Conservation (phyloP, 768 basidiomycete species). For the Russula sp. region DNA sequence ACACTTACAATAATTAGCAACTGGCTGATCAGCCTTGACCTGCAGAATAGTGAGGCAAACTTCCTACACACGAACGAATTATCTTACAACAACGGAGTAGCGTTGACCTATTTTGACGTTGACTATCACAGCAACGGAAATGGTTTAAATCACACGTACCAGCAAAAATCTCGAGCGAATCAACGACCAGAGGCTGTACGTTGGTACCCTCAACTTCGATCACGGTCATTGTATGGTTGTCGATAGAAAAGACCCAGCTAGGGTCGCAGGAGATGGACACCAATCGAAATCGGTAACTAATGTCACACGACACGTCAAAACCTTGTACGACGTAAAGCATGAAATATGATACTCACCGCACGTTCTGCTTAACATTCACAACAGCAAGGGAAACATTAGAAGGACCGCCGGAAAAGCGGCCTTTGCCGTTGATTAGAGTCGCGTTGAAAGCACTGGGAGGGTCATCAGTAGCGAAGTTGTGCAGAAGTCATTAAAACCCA, state of each 20-base stretch:
- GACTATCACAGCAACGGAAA: not conserved
- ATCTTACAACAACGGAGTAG: constrained; percentile 28
- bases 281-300: constrained; percentile 25
- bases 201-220: constrained; percentile 40
- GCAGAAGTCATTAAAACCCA: not conserved
- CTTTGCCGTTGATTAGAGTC: constrained; percentile 48
- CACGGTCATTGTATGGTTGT: constrained; percentile 36
- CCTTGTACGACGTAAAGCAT: not conserved
- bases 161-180: constrained; percentile 39
- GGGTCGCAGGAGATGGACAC: constrained; percentile 29
- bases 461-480: not conserved
- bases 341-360: constrained; percentile 17
- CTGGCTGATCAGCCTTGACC: constrained; percentile 37
- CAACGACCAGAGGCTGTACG: constrained; percentile 33
- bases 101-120: constrained; percentile 22
- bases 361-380: constrained; percentile 37
- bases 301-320: not conserved
- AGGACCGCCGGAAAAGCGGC: constrained; percentile 41
- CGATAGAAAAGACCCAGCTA: constrained; percentile 36
- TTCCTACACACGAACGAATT: not conserved
- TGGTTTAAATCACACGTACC: constrained; percentile 27
- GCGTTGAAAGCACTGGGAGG: constrained; percentile 30
- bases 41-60: constrained; percentile 4
- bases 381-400: constrained; percentile 36
- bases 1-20: constrained; percentile 41